These are phyloP conservation scores for Pseudogymnoascus sp. DNA, from an alignment of 2,329 filamentous ascomycete species.

Conservation along the genomic window DNA sequence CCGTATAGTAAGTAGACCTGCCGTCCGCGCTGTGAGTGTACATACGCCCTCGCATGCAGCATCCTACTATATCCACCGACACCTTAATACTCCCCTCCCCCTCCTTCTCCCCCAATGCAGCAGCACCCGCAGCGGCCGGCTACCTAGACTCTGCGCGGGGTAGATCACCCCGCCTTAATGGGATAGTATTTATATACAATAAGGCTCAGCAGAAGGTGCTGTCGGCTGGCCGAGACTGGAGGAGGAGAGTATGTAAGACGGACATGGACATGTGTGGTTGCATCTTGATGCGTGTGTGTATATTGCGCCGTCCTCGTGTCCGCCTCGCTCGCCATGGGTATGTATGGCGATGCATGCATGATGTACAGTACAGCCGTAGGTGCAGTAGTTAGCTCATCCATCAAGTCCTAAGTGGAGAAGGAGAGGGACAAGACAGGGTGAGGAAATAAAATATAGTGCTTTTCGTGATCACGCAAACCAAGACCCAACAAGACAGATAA, in stretches of 20 bases:
- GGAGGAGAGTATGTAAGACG: background rate
- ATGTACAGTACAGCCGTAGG: background rate
- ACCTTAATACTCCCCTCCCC: no score
- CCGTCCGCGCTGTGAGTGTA: no score
- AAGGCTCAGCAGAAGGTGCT: no score
- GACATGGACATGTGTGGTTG: background rate
- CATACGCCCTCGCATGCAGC: no score
- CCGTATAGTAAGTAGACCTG: background rate
- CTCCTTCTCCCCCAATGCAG: no score
- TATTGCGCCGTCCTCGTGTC: background rate
- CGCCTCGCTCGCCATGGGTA: background rate
- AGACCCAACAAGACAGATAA: background rate
- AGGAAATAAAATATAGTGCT: background rate
- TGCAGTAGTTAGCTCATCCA: background rate
- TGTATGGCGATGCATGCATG: background rate
- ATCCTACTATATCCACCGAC: no score
- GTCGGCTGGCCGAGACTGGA: no score
- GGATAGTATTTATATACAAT: no score
- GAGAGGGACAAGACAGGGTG: background rate
- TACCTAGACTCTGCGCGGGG: no score
- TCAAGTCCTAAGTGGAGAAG: background rate
- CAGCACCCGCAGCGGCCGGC: no score
- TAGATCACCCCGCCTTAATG: no score
- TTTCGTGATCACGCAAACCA: background rate
- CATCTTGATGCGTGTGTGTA: background rate